phyloP scores from a whole-genome alignment of 306 rosid species.

The Nissolia schottii region DNA sequence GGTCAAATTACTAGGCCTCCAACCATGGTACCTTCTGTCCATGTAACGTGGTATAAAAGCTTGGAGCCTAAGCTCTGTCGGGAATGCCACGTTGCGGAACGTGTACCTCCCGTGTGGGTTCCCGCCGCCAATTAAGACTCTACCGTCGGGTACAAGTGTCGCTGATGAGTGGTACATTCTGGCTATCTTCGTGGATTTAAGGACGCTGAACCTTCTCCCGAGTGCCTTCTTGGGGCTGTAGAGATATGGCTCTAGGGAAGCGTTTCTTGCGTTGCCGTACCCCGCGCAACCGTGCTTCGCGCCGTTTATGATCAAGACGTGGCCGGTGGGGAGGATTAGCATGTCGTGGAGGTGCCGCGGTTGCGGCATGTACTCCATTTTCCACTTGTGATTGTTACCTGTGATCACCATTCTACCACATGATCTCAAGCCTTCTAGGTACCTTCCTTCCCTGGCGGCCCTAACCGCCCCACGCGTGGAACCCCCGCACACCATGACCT shows the following conservation, averaged over 20 bases:
- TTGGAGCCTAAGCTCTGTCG: constrained; percentile 77
- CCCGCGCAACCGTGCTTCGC: constrained; percentile 64
- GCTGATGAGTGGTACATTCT: constrained; percentile 86
- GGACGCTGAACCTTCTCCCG: constrained; percentile 57
- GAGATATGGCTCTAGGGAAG: constrained; percentile 62
- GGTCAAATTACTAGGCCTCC: constrained; percentile 52
- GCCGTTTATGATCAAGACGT: constrained; percentile 69
- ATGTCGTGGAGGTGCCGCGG: constrained; percentile 74
- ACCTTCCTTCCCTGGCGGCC: constrained; percentile 38
- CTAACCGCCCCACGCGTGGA: constrained; percentile 55
- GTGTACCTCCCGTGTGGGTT: constrained; percentile 57
- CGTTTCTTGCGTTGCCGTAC: constrained; percentile 59
- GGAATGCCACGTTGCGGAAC: constrained; percentile 44
- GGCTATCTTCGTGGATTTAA: constrained; percentile 49
- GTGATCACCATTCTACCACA: constrained; percentile 88
- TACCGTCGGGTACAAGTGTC: constrained; percentile 69
- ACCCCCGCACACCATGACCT: constrained; percentile 85
- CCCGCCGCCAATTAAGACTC: constrained; percentile 61
- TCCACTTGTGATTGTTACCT: constrained; percentile 54
- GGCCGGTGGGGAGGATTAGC: constrained; percentile 67
- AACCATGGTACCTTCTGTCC: constrained; percentile 32
- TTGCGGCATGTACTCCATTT: constrained; percentile 76
- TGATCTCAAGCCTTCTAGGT: constrained; percentile 50
- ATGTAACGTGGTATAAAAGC: constrained; percentile 70
- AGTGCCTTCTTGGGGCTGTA: constrained; percentile 37